Evolutionary conservation across 306 rosid genomes (phyloP).

Genomic region (Castanea sativa): DNA sequence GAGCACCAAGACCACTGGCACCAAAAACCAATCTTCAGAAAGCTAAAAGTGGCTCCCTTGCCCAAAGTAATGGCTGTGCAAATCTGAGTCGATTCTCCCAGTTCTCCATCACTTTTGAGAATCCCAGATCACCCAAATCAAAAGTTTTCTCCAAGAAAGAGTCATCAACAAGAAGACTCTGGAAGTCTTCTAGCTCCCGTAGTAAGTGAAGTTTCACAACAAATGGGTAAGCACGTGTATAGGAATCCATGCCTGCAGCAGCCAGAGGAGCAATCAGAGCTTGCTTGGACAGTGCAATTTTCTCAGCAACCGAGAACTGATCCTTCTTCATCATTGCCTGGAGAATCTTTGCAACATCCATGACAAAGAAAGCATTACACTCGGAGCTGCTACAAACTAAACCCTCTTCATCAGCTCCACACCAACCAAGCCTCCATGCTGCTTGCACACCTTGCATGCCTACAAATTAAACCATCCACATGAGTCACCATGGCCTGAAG

Average conservation of each 20-base stretch:
- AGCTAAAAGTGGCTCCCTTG: conserved; percentile 92
- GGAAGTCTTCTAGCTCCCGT: conserved; percentile 86
- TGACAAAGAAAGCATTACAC: too few species aligned
- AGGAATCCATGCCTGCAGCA: conserved; percentile 93
- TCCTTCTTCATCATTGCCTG: too few species aligned
- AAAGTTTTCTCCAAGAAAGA: conserved; percentile 87
- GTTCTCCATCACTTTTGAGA: conserved; percentile 66
- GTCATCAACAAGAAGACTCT: conserved; percentile 62
- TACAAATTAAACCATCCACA: conserved; percentile 88
- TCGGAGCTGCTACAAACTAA: too few species aligned
- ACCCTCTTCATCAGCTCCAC: not conserved
- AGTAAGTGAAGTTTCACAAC: conserved; percentile 92
- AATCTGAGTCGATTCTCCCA: conserved; percentile 89
- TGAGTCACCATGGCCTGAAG: conserved; percentile 98
- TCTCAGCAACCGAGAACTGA: too few species aligned
- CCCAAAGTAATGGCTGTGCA: conserved; percentile 90
- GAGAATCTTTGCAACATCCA: too few species aligned
- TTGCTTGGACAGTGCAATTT: too few species aligned
- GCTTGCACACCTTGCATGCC: conserved; percentile 99
- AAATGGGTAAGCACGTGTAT: conserved; percentile 85
- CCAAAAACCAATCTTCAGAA: conserved; percentile 80
- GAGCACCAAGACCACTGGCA: conserved; percentile 73
- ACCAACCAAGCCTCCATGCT: conserved; percentile 98
- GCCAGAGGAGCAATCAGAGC: too few species aligned
- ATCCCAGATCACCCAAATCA: conserved; percentile 51